Conservation (phyloP, 148 eudicot genomes). For the Salicornia ramosissima region DNA sequence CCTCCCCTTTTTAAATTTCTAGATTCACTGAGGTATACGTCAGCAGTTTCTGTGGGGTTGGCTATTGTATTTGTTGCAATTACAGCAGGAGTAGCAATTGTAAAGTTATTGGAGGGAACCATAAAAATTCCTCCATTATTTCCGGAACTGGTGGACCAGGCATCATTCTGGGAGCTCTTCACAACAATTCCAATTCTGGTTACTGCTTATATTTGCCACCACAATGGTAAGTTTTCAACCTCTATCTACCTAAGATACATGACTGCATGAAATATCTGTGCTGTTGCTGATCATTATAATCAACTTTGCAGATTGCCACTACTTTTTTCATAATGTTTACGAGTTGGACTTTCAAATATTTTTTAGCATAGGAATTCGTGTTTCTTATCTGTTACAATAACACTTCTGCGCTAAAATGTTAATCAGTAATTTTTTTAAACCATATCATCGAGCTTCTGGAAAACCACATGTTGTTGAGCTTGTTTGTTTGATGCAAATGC, state of each 20-base stretch:
- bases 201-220: constrained; percentile 87
- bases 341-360: not conserved
- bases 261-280: not conserved
- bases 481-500: not conserved
- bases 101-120: constrained; percentile 59
- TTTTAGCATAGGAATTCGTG: no score
- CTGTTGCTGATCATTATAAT: not conserved
- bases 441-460: not conserved
- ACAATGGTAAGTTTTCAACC: constrained; percentile 47
- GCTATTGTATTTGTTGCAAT: constrained; percentile 79
- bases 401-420: not conserved
- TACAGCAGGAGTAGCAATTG: constrained; percentile 58
- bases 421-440: not conserved
- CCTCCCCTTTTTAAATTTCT: constrained; percentile 12
- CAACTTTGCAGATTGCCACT: not conserved
- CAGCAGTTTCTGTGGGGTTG: constrained; percentile 80
- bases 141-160: constrained; percentile 61
- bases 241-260: not conserved
- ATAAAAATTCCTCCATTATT: constrained; percentile 57
- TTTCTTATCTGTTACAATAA: no score
- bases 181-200: constrained; percentile 76
- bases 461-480: not conserved
- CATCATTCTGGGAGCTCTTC: constrained; percentile 81
- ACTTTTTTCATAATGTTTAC: not conserved
- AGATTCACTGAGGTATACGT: constrained; percentile 85